Evolutionary conservation across 306 rosid genomes (phyloP).

Genomic region (Notholithocarpus densiflorus): DNA sequence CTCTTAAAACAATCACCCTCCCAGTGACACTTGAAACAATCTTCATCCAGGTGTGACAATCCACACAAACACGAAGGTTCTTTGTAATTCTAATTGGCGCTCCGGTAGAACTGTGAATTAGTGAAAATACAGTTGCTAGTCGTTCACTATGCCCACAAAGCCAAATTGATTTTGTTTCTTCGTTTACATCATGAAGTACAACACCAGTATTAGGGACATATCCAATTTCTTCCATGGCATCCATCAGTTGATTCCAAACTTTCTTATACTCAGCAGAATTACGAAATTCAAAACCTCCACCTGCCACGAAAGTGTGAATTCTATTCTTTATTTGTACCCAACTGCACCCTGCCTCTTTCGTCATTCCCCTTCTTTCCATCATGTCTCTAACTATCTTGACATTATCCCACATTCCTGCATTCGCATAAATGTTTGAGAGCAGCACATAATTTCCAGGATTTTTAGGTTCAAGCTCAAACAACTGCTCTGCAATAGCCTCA

Average conservation of each 20-base stretch:
- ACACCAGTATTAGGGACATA: constrained; percentile 39
- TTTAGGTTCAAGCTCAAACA: constrained; percentile 46
- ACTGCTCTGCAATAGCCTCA: constrained; percentile 31
- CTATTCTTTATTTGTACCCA: constrained; percentile 45
- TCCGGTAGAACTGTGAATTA: constrained; percentile 36
- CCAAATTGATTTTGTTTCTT: constrained; percentile 43
- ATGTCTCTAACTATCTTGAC: constrained; percentile 48
- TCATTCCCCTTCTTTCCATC: constrained; percentile 47
- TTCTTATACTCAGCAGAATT: constrained; percentile 38
- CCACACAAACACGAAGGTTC: constrained; percentile 54
- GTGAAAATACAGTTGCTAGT: constrained; percentile 40
- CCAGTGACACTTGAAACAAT: constrained; percentile 39
- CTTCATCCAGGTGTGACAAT: constrained; percentile 65
- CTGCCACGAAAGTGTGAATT: constrained; percentile 51
- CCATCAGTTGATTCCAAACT: constrained; percentile 38
- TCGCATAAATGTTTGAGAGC: constrained; percentile 60
- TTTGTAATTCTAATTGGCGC: constrained; percentile 57
- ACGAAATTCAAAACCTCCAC: constrained; percentile 48
- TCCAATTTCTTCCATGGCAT: constrained; percentile 37
- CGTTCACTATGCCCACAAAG: constrained; percentile 60
- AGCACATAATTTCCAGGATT: constrained; percentile 59
- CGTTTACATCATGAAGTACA: constrained; percentile 55
- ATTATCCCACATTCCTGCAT: constrained; percentile 48
- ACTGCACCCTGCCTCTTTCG: constrained; percentile 56
- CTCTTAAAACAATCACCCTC: constrained; percentile 51